Evolutionary conservation across 176 grass and related monocot species (phyloP).

Genomic region (Eleusine coracana): DNA sequence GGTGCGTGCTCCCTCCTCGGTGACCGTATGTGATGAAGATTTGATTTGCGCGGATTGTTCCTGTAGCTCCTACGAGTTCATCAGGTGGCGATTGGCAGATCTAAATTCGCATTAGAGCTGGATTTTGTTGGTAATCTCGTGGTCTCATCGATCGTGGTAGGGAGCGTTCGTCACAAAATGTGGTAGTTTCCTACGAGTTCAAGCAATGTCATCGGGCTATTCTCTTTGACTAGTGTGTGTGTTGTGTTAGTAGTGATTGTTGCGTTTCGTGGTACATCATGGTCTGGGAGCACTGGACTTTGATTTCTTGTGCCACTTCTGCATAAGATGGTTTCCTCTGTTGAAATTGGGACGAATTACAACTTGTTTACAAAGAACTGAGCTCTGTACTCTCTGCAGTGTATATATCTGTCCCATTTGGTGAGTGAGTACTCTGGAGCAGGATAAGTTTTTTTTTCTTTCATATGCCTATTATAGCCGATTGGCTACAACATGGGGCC

Average conservation of each 20-base stretch:
- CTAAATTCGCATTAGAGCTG: background rate
- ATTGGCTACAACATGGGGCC: background rate
- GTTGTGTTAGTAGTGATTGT: background rate
- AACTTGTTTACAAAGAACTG: background rate
- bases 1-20: constrained; percentile 18
- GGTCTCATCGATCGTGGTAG: constrained; percentile 5
- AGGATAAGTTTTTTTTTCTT: background rate
- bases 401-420: background rate
- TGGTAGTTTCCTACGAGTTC: background rate
- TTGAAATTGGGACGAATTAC: background rate
- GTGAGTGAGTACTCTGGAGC: background rate
- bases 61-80: background rate
- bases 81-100: constrained; percentile 35
- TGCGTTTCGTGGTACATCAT: constrained; percentile 7
- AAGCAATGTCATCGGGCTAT: constrained; percentile 28
- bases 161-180: constrained; percentile 14
- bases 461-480: background rate
- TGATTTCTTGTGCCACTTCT: background rate
- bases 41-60: constrained; percentile 44
- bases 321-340: background rate
- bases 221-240: background rate
- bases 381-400: background rate
- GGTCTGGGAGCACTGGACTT: background rate
- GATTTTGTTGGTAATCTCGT: constrained; percentile 17
- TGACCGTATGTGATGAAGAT: background rate